A percentile compares a stretch with the other conserved stretches of the same genome.
phyloP scores from a whole-genome alignment of 441 rosid species.

The Eutrema salsugineum region DNA sequence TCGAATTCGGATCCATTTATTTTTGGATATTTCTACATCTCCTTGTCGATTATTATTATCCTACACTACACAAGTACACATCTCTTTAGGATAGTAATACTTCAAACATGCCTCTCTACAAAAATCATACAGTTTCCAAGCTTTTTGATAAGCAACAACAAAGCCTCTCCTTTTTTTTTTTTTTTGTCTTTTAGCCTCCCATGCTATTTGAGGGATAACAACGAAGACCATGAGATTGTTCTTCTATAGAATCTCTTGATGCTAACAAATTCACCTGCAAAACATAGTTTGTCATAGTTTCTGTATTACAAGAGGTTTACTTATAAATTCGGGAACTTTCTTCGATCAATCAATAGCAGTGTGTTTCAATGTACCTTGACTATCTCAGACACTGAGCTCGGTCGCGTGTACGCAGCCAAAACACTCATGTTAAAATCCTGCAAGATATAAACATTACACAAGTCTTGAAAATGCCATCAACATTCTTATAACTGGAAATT shows the following conservation, averaged over 20 bases:
- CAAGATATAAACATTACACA: neutral
- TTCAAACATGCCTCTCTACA: neutral
- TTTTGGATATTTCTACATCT: too few species aligned
- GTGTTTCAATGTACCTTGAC: slow-evolving; percentile 59
- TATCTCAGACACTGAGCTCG: slow-evolving; percentile 82
- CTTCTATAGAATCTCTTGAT: slow-evolving; percentile 45
- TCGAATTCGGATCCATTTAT: too few species aligned
- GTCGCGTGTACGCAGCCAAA: slow-evolving; percentile 81
- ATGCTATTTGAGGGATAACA: slow-evolving; percentile 47
- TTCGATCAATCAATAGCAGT: neutral
- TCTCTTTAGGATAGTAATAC: too few species aligned
- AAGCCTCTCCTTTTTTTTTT: neutral
- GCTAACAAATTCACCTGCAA: slow-evolving; percentile 80
- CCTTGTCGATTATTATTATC: neutral
- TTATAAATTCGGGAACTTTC: neutral
- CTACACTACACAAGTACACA: too few species aligned
- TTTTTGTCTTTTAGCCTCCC: slow-evolving; percentile 61
- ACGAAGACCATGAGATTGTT: slow-evolving; percentile 32
- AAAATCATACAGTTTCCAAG: slow-evolving; percentile 2
- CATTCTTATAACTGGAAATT: neutral
- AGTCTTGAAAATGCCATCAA: neutral
- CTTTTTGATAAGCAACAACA: neutral
- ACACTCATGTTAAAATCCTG: slow-evolving; percentile 96
- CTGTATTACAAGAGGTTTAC: neutral
- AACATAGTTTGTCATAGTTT: neutral